Conservation (phyloP, 345 rosid genomes). For the Citrus unshiu region DNA sequence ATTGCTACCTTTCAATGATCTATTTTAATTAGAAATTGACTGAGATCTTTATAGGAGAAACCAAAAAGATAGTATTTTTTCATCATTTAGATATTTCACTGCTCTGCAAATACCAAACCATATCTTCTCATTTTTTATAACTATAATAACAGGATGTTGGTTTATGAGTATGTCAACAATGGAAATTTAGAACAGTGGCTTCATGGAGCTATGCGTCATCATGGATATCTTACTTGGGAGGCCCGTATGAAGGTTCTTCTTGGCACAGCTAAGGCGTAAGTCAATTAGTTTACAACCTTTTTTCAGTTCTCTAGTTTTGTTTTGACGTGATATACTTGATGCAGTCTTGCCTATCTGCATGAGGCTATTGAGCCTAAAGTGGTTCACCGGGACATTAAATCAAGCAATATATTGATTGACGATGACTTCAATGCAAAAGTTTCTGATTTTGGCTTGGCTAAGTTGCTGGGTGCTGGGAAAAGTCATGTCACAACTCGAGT, state of each 20-base stretch:
- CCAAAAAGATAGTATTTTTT: neutral
- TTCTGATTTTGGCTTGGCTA: constrained; percentile 97
- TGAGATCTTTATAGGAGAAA: neutral
- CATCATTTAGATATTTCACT: neutral
- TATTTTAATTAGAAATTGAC: neutral
- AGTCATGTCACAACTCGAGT: constrained; percentile 96
- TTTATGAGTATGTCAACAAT: constrained; percentile 75
- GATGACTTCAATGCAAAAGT: constrained; percentile 91
- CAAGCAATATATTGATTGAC: constrained; percentile 91
- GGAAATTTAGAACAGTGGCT: constrained; percentile 92
- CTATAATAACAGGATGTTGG: constrained; percentile 49
- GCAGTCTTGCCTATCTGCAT: constrained; percentile 95
- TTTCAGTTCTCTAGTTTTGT: constrained; percentile 6
- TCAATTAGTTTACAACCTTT: neutral
- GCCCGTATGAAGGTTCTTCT: constrained; percentile 71
- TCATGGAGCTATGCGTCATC: constrained; percentile 79
- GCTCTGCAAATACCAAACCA: neutral
- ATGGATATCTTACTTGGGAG: constrained; percentile 86
- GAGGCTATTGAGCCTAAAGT: constrained; percentile 99
- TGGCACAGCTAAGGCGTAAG: constrained; percentile 92
- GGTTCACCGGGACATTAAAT: constrained; percentile 97
- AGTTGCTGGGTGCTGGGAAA: constrained; percentile 94
- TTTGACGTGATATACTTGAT: constrained; percentile 15
- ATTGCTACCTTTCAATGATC: neutral
- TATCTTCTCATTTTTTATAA: neutral